A percentile compares a stretch with the other conserved stretches of the same genome.
Evolutionary conservation across 1,284 basidiomycete species (phyloP).

Genomic region (Cronartium ribicola): DNA sequence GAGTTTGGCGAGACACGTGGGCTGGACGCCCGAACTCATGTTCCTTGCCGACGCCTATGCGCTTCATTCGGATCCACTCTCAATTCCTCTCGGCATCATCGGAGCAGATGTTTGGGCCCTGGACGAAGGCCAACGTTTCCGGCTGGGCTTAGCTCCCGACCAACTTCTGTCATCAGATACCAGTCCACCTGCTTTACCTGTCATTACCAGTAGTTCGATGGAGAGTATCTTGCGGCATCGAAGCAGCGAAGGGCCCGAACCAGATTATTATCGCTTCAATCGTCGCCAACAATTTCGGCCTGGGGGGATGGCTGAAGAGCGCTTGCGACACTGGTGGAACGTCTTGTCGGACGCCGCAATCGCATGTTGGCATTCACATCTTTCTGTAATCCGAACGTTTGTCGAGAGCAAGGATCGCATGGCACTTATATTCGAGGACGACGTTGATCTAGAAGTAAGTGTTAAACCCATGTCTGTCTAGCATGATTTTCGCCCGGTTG

Average conservation of each 20-base stretch:
- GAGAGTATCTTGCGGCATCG: neutral
- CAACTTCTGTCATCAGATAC: neutral
- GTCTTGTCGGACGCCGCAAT: conserved; percentile 8
- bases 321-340: conserved; percentile 5
- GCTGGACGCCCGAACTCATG: conserved; percentile 7
- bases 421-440: conserved; percentile 6
- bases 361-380: conserved; percentile 13
- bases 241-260: neutral
- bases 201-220: neutral
- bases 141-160: neutral
- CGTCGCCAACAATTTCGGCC: neutral
- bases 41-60: conserved; percentile 17
- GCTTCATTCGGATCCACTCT: conserved; percentile 9
- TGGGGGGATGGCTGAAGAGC: conserved; percentile 5
- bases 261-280: conserved; percentile 12
- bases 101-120: conserved; percentile 13
- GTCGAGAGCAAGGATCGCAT: neutral
- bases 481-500: no score
- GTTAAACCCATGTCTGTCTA: neutral
- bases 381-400: conserved; percentile 1
- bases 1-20: neutral
- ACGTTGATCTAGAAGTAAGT: conserved; percentile 12
- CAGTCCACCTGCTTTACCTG: neutral
- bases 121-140: neutral
- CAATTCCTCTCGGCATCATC: conserved; percentile 4